Conservation (phyloP, 164 flowering plant genomes). For the Macadamia tetraphylla region DNA sequence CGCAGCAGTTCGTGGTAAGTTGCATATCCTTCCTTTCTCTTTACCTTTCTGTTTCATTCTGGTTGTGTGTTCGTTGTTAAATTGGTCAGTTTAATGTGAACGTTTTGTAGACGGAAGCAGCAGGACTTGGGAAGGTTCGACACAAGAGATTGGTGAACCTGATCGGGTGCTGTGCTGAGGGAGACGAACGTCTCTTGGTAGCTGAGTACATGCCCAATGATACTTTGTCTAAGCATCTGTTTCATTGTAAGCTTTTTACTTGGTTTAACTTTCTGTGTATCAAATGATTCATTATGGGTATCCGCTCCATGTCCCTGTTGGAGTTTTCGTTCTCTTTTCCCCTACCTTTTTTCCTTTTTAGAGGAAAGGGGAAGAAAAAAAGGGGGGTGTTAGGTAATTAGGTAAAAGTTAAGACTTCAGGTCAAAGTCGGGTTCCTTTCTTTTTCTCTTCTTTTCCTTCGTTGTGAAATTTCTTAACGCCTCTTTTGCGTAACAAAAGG, state of each 20-base stretch:
- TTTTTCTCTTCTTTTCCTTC: no score
- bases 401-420: no score
- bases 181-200: constrained; percentile 78
- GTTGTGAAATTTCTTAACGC: no score
- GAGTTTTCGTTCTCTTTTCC: no score
- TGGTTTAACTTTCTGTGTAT: neutral
- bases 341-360: no score
- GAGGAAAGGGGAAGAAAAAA: no score
- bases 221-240: constrained; percentile 84
- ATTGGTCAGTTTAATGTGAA: neutral
- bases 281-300: neutral
- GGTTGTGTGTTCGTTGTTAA: neutral
- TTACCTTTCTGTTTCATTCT: neutral
- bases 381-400: no score
- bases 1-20: constrained; percentile 60
- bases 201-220: constrained; percentile 89
- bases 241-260: constrained; percentile 51
- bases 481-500: no score
- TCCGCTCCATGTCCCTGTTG: no score
- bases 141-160: constrained; percentile 72
- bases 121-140: constrained; percentile 70
- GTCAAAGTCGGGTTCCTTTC: no score
- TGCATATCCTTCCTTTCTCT: neutral
- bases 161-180: constrained; percentile 83
- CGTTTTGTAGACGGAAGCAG: constrained; percentile 55